Percentiles rank a stretch among this genome's conserved stretches.
These are phyloP conservation scores for Oryza glumipatula DNA, from an alignment of 176 grass and related monocot species.

Conservation along the genomic window DNA sequence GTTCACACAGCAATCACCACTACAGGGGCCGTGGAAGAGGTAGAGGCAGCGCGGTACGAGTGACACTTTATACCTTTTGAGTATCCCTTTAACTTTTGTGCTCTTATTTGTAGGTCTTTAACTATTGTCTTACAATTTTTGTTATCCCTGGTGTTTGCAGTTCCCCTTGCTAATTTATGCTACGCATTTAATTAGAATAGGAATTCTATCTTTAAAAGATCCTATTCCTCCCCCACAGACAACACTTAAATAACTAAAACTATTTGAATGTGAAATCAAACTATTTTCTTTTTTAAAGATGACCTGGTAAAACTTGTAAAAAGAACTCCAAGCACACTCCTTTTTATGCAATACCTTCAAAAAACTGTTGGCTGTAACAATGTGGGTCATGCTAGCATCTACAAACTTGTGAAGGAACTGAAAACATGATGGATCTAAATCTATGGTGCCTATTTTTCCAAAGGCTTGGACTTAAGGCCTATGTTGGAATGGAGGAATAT, in stretches of 20 bases:
- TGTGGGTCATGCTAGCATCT: not conserved
- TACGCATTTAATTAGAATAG: not conserved
- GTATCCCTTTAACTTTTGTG: constrained; percentile 5
- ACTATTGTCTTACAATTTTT: constrained; percentile 9
- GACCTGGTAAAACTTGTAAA: not conserved
- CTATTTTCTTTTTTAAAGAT: too few relatives aligned
- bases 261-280: not conserved
- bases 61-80: not conserved
- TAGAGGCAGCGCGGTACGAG: constrained; percentile 69
- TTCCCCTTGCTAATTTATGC: not conserved
- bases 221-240: not conserved
- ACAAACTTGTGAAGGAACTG: not conserved
- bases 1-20: constrained; percentile 60
- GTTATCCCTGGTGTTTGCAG: not conserved
- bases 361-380: not conserved
- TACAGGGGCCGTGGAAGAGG: constrained; percentile 74
- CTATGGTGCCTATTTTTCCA: not conserved
- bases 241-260: not conserved
- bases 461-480: not conserved
- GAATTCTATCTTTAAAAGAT: not conserved
- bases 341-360: not conserved
- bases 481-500: not conserved
- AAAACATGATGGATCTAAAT: not conserved
- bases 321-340: not conserved
- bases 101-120: not conserved